Percentiles rank a stretch among this genome's conserved stretches.
Conservation (phyloP, 768 basidiomycete genomes). For the Termitomyces sp. region DNA sequence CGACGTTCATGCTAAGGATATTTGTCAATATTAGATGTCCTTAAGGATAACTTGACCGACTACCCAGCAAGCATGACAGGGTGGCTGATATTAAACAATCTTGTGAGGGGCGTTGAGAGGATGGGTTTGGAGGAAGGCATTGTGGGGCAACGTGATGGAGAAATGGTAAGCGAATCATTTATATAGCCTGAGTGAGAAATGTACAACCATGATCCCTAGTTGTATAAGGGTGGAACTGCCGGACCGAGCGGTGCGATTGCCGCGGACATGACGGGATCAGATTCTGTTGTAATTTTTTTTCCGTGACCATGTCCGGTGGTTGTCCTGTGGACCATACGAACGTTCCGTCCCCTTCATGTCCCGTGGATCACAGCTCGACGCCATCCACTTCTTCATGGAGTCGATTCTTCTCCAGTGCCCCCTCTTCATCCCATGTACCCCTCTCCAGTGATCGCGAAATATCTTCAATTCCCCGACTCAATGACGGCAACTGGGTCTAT, state of each 20-base stretch:
- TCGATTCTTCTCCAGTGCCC: conserved; percentile 30
- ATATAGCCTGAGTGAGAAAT: conserved; percentile 1
- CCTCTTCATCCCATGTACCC: conserved; percentile 18
- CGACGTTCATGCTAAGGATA: conserved; percentile 68
- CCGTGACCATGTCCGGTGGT: conserved; percentile 22
- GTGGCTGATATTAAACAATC: conserved; percentile 71
- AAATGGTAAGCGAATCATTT: neutral
- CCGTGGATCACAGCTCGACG: conserved; percentile 32
- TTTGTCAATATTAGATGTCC: neutral
- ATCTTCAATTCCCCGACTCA: conserved; percentile 80
- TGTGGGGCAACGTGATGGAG: conserved; percentile 12
- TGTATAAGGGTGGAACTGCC: neutral
- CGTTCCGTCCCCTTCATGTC: conserved; percentile 21
- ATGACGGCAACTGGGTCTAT: conserved; percentile 87
- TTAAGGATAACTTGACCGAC: conserved; percentile 6
- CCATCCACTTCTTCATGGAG: conserved; percentile 30
- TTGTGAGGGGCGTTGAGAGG: conserved; percentile 70
- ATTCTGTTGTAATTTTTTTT: conserved; percentile 1
- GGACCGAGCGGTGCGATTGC: conserved; percentile 3
- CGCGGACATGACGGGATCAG: conserved; percentile 5
- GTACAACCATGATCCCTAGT: neutral
- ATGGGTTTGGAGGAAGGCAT: conserved; percentile 66
- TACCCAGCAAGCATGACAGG: conserved; percentile 80
- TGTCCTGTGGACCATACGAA: conserved; percentile 57
- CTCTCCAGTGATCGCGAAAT: conserved; percentile 73